Percentiles rank a stretch among this genome's conserved stretches.
Evolutionary conservation across 2,329 filamentous ascomycete species (phyloP).

Genomic region (Diaporthe citriasiana): DNA sequence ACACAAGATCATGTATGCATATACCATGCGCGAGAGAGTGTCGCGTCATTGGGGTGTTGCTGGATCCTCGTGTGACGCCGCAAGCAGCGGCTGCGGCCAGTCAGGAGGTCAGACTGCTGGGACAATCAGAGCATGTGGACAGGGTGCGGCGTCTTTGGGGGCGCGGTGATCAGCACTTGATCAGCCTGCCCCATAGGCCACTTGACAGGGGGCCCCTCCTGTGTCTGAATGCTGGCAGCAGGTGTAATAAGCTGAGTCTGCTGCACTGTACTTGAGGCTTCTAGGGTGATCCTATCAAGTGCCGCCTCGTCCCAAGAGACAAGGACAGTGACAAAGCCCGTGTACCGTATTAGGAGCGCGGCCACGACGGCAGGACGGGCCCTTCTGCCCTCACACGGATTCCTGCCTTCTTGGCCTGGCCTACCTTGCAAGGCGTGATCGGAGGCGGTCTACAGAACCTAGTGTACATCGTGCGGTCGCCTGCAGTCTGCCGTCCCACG

Average conservation of each 20-base stretch:
- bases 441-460: conserved; percentile 29
- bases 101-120: conserved; percentile 38
- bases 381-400: conserved; percentile 4
- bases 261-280: conserved; percentile 6
- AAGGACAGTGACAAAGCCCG: conserved; percentile 20
- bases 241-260: conserved; percentile 15
- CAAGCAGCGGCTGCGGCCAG: conserved; percentile 25
- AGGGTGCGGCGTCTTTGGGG: conserved; percentile 11
- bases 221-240: not conserved
- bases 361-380: conserved; percentile 11
- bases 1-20: conserved; percentile 17
- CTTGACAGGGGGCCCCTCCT: conserved; percentile 35
- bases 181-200: conserved; percentile 36
- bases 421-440: conserved; percentile 14
- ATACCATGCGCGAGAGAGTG: not conserved
- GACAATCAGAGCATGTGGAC: conserved; percentile 15
- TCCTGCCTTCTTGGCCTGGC: not conserved
- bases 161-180: conserved; percentile 31
- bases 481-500: no score
- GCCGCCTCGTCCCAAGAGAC: conserved; percentile 21
- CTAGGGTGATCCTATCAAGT: conserved; percentile 31
- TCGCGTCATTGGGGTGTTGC: conserved; percentile 34
- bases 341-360: not conserved
- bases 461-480: conserved; percentile 1
- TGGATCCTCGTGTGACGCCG: conserved; percentile 36